A percentile compares a stretch with the other conserved stretches of the same genome.
Evolutionary conservation across 176 grass and related monocot species (phyloP).

Genomic region (Oryza glumipatula): DNA sequence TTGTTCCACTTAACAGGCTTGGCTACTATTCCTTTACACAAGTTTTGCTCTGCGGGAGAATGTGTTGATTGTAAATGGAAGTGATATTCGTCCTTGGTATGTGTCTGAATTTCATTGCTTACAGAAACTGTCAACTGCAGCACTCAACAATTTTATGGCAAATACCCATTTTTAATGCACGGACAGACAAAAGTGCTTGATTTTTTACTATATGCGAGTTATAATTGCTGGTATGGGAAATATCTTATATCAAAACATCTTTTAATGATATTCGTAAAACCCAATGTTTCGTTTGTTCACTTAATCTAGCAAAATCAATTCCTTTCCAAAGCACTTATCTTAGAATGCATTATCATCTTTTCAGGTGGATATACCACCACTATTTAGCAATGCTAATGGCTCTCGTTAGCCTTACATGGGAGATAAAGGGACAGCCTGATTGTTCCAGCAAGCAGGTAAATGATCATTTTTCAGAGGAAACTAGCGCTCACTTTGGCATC

Average conservation of each 20-base stretch:
- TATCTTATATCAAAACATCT: constrained; percentile 11
- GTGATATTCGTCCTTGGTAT: constrained; percentile 92
- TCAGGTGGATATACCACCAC: constrained; percentile 99
- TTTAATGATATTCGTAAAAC: neutral
- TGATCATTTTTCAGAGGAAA: neutral
- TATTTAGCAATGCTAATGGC: constrained; percentile 98
- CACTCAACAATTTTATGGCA: constrained; percentile 1
- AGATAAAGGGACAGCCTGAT: constrained; percentile 91
- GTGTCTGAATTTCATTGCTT: constrained; percentile 22
- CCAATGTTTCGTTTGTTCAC: neutral
- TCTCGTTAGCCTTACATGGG: constrained; percentile 97
- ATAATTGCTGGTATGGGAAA: neutral
- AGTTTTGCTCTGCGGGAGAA: constrained; percentile 90
- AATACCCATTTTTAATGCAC: neutral
- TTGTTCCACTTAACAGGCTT: constrained; percentile 57
- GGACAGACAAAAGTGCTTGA: neutral
- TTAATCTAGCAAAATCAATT: neutral
- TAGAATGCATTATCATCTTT: constrained; percentile 18
- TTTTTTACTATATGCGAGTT: neutral
- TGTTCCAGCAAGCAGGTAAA: constrained; percentile 89
- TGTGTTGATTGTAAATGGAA: constrained; percentile 88
- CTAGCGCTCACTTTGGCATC: neutral
- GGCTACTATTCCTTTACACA: constrained; percentile 85
- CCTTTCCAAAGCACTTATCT: constrained; percentile 3
- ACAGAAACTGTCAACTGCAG: constrained; percentile 12